Conservation (phyloP, 2,329 filamentous ascomycete species). For the Aspergillus pseudotamarii region DNA sequence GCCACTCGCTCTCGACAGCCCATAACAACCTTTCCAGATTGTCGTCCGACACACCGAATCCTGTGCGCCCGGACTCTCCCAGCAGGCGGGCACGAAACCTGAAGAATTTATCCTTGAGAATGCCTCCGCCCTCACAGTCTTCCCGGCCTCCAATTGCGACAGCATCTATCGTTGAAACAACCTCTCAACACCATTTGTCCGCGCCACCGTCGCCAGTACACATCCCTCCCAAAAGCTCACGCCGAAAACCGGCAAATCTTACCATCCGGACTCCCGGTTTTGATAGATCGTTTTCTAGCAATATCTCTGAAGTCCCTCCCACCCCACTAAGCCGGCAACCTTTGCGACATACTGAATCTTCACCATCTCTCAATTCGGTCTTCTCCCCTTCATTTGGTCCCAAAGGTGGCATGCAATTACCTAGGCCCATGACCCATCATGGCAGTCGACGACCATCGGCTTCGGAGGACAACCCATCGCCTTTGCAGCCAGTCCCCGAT, state of each 20-base stretch:
- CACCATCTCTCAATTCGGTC: conserved; percentile 59
- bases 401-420: conserved; percentile 55
- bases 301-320: conserved; percentile 57
- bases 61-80: conserved; percentile 45
- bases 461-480: conserved; percentile 34
- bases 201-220: conserved; percentile 61
- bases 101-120: conserved; percentile 66
- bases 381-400: conserved; percentile 55
- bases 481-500: conserved; percentile 29
- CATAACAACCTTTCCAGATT: conserved; percentile 32
- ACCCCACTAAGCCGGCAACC: conserved; percentile 59
- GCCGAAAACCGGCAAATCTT: conserved; percentile 61
- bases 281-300: conserved; percentile 53
- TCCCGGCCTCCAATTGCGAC: conserved; percentile 52
- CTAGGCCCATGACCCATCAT: conserved; percentile 40
- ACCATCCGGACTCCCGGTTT: conserved; percentile 61
- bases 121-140: conserved; percentile 49
- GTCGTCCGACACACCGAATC: conserved; percentile 27
- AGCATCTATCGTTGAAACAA: conserved; percentile 50
- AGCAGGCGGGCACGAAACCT: conserved; percentile 58
- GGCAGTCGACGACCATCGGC: conserved; percentile 31
- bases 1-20: conserved; percentile 26
- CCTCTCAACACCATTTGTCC: conserved; percentile 44
- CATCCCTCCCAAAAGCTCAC: conserved; percentile 56
- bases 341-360: conserved; percentile 64